Conservation (phyloP, 108 stramenopile species). For the Cylindrotheca closterium region DNA sequence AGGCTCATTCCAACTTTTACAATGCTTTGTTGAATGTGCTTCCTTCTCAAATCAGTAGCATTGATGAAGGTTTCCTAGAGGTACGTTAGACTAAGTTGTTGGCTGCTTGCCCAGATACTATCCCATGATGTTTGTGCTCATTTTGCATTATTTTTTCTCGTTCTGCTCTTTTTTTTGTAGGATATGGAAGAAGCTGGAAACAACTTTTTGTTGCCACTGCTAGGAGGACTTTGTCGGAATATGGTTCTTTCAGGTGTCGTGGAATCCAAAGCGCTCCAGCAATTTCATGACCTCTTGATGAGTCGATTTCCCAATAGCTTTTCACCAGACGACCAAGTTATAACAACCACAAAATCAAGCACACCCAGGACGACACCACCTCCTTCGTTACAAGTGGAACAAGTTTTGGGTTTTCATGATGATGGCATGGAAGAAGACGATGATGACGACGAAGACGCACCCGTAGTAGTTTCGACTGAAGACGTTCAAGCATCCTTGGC, state of each 20-base stretch:
- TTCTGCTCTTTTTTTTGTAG: conserved; percentile 6
- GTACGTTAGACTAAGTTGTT: not conserved
- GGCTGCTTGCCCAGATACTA: not conserved
- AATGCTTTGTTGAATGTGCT: conserved; percentile 40
- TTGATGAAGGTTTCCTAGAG: conserved; percentile 75
- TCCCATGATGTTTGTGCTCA: not conserved
- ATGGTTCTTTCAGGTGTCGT: not conserved
- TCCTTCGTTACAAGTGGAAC: no score
- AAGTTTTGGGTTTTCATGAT: no score
- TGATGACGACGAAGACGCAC: conserved; percentile 69
- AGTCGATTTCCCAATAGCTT: conserved; percentile 25
- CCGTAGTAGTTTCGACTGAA: conserved; percentile 61
- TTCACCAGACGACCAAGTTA: not conserved
- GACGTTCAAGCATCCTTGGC: conserved; percentile 64
- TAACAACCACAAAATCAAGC: not conserved
- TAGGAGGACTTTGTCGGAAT: conserved; percentile 33
- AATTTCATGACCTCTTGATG: conserved; percentile 14
- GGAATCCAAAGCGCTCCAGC: conserved; percentile 7
- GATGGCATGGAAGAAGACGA: conserved; percentile 16
- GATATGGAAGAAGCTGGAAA: conserved; percentile 64
- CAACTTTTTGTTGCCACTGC: conserved; percentile 66
- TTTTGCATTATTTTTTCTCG: no score
- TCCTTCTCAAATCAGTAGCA: conserved; percentile 50
- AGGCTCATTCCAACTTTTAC: conserved; percentile 35
- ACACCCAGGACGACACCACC: no score